Evolutionary conservation across 768 basidiomycete genomes (phyloP).

Genomic region (Russula abietina): DNA sequence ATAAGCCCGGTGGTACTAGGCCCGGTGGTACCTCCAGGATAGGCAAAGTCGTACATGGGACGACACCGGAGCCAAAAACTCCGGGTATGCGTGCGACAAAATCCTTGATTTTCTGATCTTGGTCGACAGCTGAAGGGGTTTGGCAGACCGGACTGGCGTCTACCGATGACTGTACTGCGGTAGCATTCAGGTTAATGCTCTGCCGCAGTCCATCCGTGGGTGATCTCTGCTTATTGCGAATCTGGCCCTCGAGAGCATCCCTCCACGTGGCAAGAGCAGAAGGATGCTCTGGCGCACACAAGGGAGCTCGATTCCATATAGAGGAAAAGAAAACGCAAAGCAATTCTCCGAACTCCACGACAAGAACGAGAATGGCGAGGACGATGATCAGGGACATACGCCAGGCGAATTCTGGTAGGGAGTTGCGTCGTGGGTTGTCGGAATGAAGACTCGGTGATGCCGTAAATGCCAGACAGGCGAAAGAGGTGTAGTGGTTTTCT

Average conservation of each 20-base stretch:
- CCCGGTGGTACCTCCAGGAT: background rate
- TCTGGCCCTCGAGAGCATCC: background rate
- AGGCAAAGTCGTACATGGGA: background rate
- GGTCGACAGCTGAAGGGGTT: background rate
- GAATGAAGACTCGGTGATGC: background rate
- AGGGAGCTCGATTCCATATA: background rate
- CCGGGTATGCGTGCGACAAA: background rate
- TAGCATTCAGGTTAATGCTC: background rate
- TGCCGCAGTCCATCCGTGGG: background rate
- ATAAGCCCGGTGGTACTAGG: background rate
- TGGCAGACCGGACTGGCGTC: background rate
- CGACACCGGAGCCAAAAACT: background rate
- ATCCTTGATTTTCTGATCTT: background rate
- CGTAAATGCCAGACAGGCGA: background rate
- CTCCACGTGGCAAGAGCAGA: background rate
- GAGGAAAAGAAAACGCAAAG: background rate
- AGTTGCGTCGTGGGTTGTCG: background rate
- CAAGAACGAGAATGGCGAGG: background rate
- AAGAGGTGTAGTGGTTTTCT: no score
- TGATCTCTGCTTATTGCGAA: background rate
- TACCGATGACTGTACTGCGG: background rate
- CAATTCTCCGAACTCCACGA: background rate
- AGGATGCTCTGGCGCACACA: background rate
- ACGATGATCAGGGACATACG: background rate
- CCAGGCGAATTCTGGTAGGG: background rate